These are phyloP conservation scores for Middelhovenomyces tepae DNA, from an alignment of 805 yeast species.

Conservation along the genomic window DNA sequence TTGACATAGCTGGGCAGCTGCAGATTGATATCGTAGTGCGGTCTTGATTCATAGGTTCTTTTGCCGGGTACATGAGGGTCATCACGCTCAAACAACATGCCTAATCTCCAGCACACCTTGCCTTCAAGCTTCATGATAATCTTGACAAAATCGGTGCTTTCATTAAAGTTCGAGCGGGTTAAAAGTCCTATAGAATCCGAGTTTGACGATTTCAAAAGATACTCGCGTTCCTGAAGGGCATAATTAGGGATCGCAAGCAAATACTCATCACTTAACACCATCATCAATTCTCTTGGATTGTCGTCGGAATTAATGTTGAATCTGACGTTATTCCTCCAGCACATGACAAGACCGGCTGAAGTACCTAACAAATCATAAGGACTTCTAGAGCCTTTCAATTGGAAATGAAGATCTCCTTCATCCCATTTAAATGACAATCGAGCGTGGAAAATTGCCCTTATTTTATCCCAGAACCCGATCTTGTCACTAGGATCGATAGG, in stretches of 20 bases:
- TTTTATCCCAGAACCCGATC: conserved; percentile 89
- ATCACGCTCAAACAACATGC: conserved; percentile 65
- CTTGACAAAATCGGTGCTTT: conserved; percentile 30
- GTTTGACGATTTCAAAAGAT: conserved; percentile 18
- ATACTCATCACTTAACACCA: conserved; percentile 53
- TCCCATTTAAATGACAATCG: conserved; percentile 45
- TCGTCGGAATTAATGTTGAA: conserved; percentile 58
- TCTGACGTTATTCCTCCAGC: conserved; percentile 54
- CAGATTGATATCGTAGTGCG: conserved; percentile 58
- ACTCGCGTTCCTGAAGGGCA: conserved; percentile 34
- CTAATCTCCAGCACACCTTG: conserved; percentile 67
- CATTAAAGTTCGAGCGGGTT: conserved; percentile 16
- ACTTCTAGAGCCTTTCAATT: conserved; percentile 59
- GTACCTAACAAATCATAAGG: conserved; percentile 65
- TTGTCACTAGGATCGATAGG: conserved; percentile 80
- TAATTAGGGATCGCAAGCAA: conserved; percentile 72
- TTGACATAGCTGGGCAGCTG: conserved; percentile 45
- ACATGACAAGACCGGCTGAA: conserved; percentile 68
- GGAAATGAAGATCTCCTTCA: conserved; percentile 33
- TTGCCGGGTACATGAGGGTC: conserved; percentile 29
- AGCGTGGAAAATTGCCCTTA: conserved; percentile 71
- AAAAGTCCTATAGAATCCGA: too few relatives aligned
- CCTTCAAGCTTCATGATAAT: conserved; percentile 55
- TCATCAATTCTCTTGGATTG: conserved; percentile 58
- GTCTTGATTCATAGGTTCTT: conserved; percentile 41